phyloP scores from a whole-genome alignment of 2,329 filamentous ascomycete genomes.

The Venturia oleaginea region DNA sequence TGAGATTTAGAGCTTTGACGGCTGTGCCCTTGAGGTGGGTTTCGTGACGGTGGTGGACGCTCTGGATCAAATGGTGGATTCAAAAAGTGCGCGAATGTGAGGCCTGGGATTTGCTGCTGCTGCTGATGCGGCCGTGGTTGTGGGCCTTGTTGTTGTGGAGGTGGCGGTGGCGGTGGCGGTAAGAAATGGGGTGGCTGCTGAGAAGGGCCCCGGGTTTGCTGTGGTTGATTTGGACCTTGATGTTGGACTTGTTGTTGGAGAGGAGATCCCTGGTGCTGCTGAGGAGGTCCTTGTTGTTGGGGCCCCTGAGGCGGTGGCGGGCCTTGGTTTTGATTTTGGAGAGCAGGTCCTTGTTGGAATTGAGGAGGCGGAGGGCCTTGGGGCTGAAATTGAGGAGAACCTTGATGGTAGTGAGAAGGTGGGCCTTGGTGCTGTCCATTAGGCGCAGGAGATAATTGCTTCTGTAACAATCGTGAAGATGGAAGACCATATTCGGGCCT shows the following conservation, averaged over 20 bases:
- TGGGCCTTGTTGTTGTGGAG: background rate
- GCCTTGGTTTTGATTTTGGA: background rate
- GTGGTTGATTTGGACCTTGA: background rate
- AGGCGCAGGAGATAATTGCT: conserved; percentile 1
- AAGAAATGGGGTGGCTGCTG: background rate
- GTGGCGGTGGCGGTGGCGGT: background rate
- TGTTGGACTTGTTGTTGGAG: background rate
- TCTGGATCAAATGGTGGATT: background rate
- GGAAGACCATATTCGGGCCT: background rate
- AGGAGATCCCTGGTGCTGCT: background rate
- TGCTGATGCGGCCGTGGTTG: background rate
- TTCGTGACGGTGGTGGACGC: background rate
- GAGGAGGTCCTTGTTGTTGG: background rate
- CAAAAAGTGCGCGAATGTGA: background rate
- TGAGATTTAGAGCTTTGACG: conserved; percentile 4
- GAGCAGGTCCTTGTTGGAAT: background rate
- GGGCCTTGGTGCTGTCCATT: background rate
- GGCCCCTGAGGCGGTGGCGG: background rate
- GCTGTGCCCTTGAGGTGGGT: background rate
- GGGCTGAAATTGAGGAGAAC: background rate
- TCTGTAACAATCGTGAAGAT: background rate
- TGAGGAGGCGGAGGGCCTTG: background rate
- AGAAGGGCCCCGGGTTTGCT: background rate
- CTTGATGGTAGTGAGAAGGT: background rate
- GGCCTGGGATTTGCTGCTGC: background rate